Conservation (phyloP, 1,284 basidiomycete genomes). For the Nidula niveotomentosa region DNA sequence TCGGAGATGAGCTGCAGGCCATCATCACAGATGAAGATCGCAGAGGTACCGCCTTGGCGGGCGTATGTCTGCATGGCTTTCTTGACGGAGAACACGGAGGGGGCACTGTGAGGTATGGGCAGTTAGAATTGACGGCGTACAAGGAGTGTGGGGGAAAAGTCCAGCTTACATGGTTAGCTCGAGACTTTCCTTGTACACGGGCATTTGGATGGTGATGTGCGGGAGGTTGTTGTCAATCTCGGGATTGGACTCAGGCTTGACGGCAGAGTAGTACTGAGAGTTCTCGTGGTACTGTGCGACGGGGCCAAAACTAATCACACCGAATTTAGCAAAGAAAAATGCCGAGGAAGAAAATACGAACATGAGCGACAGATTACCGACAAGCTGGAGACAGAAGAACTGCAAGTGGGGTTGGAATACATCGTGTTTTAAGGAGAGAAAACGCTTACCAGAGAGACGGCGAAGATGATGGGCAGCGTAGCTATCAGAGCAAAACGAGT, state of each 20-base stretch:
- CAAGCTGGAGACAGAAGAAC: constrained; percentile 72
- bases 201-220: constrained; percentile 79
- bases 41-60: constrained; percentile 73
- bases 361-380: constrained; percentile 64
- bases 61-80: constrained; percentile 89
- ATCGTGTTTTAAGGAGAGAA: neutral
- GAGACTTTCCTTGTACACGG: constrained; percentile 80
- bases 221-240: constrained; percentile 68
- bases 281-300: constrained; percentile 78
- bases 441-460: constrained; percentile 62
- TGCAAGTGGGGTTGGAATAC: constrained; percentile 17
- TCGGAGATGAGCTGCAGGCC: constrained; percentile 67
- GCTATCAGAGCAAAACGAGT: constrained; percentile 62
- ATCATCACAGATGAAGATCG: constrained; percentile 81
- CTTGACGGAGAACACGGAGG: constrained; percentile 82
- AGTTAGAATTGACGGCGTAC: too few relatives aligned
- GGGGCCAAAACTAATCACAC: constrained; percentile 54
- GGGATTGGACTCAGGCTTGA: constrained; percentile 61
- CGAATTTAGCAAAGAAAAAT: constrained; percentile 5
- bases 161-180: constrained; percentile 58
- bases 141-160: too few relatives aligned
- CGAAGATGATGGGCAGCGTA: constrained; percentile 69
- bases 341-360: constrained; percentile 11
- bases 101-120: constrained; percentile 38
- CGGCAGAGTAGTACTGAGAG: constrained; percentile 72